Conservation (phyloP, 1,284 basidiomycete species). For the Vanrija pseudolonga region DNA sequence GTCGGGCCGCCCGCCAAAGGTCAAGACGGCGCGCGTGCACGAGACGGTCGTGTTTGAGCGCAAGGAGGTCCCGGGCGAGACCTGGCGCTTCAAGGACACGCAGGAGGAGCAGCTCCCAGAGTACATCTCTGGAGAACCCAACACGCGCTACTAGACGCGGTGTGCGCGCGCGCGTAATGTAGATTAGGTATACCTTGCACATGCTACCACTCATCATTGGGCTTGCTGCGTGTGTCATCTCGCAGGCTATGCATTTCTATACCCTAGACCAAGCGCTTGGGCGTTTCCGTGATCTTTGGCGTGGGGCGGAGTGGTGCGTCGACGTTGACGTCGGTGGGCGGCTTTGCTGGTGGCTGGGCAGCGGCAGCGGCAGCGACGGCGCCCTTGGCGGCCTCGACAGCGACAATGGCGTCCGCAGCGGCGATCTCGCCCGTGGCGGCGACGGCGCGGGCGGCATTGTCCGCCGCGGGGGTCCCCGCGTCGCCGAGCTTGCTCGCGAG, state of each 20-base stretch:
- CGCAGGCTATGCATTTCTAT: constrained; percentile 3
- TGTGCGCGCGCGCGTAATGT: background rate
- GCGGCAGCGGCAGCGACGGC: background rate
- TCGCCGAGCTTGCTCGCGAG: background rate
- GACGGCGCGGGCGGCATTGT: background rate
- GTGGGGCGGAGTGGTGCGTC: background rate
- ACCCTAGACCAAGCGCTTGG: constrained; percentile 18
- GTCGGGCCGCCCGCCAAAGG: background rate
- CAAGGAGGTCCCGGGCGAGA: background rate
- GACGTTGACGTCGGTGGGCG: background rate
- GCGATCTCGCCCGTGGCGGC: background rate
- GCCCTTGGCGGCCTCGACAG: background rate
- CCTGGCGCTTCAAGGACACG: constrained; percentile 3
- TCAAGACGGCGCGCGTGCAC: background rate
- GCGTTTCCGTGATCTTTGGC: constrained; percentile 3
- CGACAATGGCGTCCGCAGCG: background rate
- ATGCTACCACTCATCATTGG: background rate
- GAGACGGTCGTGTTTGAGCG: constrained; percentile 12
- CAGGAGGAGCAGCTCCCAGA: background rate
- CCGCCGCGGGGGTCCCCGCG: background rate
- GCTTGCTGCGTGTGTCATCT: too few species aligned
- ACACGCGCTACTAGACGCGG: too few species aligned
- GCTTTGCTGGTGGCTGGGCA: background rate
- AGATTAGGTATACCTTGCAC: too few species aligned
- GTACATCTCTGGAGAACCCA: too few species aligned